Evolutionary conservation across 768 basidiomycete genomes (phyloP), one percentile per base, ranked within the genome.

Genomic region (Trametes villosa): DNA sequence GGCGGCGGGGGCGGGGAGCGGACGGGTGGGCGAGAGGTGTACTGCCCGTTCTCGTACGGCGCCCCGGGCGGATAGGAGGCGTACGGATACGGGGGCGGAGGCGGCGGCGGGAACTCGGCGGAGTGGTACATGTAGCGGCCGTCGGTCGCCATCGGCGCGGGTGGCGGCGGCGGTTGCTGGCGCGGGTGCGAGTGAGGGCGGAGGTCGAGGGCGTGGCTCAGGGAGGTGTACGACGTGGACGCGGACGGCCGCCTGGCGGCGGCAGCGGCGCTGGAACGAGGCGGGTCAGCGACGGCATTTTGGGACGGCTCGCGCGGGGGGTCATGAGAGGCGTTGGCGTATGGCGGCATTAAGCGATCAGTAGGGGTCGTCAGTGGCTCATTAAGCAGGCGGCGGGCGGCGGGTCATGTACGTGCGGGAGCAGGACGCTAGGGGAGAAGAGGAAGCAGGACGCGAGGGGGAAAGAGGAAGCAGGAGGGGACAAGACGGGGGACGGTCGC

Each of bases 81-180:
- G 70, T 85, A 86, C 63, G 82, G 82, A 69, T 88, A 87, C 59
- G 76, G 73, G 31, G 73, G 66, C 33, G 55, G 36, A 17, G 36
- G 36, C 5, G 36, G 36, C 8, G 36, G 36, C 36, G 36, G 30
- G 36, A 29, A 22, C 31, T 49, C 70, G 33, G 76, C 79, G 53
- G 80, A 76, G 53, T 79, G 78, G 70, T 88, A 87, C 71, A 85
- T 76, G 67, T 85, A 85, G 59, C 81, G 78, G 53, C 79, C 76
- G 72, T 83, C 82, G 42, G 83, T 74, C 36, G 83, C 77, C 82
- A 81, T 82, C 65, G 67, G 64, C 1, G 68, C 29, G 12, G 60
- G 49, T n/a, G n/a, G n/a, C 17, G 59, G n/a, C 53, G 60, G 24
- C 22, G 47, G 24, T 33, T 11, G 30, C 30, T 24, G 57, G n/a